Evolutionary conservation across 2,329 filamentous ascomycete species (phyloP).

Genomic region (Chrysoporthe deuterocubensis): DNA sequence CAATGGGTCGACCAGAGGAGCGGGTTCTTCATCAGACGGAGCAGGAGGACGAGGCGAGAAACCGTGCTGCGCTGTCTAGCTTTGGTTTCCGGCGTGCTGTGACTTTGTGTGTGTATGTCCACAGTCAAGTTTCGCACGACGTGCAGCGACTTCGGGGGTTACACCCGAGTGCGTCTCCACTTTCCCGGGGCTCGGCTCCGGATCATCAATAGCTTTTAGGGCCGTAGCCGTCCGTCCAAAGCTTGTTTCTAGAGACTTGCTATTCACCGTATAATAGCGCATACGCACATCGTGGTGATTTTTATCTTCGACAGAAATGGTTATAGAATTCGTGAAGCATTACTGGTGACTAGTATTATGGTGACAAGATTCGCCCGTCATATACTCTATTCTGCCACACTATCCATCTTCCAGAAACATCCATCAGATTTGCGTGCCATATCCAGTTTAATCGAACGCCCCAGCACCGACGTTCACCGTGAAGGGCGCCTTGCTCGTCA

Average conservation of each 20-base stretch:
- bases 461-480: conserved; percentile 33
- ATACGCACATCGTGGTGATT: not conserved
- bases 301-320: not conserved
- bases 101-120: not conserved
- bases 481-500: conserved; percentile 50
- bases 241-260: not conserved
- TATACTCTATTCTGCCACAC: not conserved
- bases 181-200: not conserved
- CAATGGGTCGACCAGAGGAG: not conserved
- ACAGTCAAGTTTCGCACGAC: not conserved
- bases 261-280: not conserved
- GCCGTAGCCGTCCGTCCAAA: not conserved
- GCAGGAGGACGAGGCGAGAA: not conserved
- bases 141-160: conserved; percentile 7
- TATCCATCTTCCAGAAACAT: not conserved
- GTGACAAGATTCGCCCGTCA: not conserved
- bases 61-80: not conserved
- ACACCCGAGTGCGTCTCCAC: not conserved
- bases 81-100: not conserved
- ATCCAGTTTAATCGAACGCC: not conserved
- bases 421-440: not conserved
- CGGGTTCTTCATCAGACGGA: not conserved
- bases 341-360: not conserved
- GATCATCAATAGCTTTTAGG: not conserved
- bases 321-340: not conserved